Base-by-base conservation (phyloP, 2,329 filamentous ascomycete species). In the Metarhizium robertsii region DNA sequence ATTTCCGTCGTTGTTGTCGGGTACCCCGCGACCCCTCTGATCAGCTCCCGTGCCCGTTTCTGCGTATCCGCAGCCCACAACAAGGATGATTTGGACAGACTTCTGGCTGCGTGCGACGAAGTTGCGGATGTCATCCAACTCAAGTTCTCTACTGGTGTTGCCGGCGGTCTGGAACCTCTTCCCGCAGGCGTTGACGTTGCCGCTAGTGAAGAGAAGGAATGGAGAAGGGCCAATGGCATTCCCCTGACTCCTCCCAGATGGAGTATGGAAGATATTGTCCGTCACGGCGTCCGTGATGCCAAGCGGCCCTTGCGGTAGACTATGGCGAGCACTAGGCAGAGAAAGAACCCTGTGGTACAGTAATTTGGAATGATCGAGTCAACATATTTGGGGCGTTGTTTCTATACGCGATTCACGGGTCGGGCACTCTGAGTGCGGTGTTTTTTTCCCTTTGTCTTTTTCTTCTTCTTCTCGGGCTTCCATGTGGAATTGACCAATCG, bases 1-100 rank as follows among this genome's bases (percentile, higher is more conserved):
- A 97, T 99, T 64, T 94, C 92, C 0, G 90, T 97, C 53, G 94
- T 99, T 43, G 90, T 99, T 49, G 94, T 99, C 59, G 94, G 92
- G 53, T 99, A 99, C 69, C 94, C 94, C 6, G 94, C 92, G 8
- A 99, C 94, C 2, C 94, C 94, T 1, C 81, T 99, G 49, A 95
- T 97, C 64, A 95, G 89, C 59, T 96, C 92, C 20, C 88, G 94
- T 60, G 94, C 90, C 52, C 88, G 94, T 50, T 96, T 99, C 82
- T 99, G 94, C 69, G 85, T 99, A 53, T 96, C 91, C 3, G 86
- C 94, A 2, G 90, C 94, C 1, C 94, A 99, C 77, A 99, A 95
- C 73, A 99, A 99, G 77, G 94, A 99, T 52, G 94, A 99, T 69
- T 81, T 99, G 65, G 94, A 99, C 71, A 85, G 92, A 51, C 76